Evolutionary conservation across 306 rosid species (phyloP).

Genomic region (Inga laurina): DNA sequence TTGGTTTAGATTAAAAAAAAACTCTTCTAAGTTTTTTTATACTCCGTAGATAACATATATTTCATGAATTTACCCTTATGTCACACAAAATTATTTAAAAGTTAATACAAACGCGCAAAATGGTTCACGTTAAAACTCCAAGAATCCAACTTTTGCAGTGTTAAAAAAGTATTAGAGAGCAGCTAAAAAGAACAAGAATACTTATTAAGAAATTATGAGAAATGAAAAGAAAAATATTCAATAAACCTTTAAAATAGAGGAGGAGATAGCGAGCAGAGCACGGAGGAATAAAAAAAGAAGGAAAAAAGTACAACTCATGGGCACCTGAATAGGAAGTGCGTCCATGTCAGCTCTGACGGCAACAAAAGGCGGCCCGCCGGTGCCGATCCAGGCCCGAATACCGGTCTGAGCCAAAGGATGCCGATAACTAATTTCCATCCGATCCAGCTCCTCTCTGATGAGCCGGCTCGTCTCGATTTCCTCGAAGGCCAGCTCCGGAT

Average conservation of each 20-base stretch:
- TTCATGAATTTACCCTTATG: too few species aligned
- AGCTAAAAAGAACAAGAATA: too few species aligned
- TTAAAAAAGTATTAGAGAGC: too few species aligned
- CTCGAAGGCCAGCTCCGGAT: constrained; percentile 92
- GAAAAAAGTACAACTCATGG: neutral
- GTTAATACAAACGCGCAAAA: too few species aligned
- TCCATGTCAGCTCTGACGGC: constrained; percentile 98
- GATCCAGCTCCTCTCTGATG: constrained; percentile 74
- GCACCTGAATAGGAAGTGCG: constrained; percentile 88
- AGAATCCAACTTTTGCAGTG: too few species aligned
- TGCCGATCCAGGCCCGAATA: constrained; percentile 83
- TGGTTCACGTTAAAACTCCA: too few species aligned
- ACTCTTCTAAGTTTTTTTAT: too few species aligned
- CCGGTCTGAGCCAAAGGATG: constrained; percentile 81
- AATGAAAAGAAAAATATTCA: neutral
- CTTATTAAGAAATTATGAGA: too few species aligned
- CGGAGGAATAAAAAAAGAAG: neutral
- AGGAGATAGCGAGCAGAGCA: neutral
- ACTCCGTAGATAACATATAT: too few species aligned
- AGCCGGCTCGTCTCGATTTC: constrained; percentile 79
- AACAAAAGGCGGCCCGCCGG: constrained; percentile 87
- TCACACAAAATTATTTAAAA: too few species aligned
- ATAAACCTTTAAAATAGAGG: neutral
- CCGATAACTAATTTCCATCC: constrained; percentile 65
- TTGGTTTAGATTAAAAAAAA: too few species aligned